Evolutionary conservation across 768 basidiomycete species (phyloP).

Genomic region (Tylopilus felleus): DNA sequence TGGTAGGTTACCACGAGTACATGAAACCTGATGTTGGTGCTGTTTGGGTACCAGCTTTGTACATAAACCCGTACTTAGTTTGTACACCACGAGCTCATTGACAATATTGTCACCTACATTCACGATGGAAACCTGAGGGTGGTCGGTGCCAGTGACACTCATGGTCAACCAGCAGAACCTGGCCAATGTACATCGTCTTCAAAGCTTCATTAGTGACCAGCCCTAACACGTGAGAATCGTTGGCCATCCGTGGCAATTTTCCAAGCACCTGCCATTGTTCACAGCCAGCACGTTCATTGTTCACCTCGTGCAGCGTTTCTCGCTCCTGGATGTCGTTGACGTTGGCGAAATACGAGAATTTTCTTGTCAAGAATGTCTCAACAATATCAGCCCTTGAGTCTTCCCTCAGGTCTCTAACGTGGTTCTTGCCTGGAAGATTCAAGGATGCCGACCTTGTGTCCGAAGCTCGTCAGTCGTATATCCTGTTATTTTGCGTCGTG

Average conservation of each 20-base stretch:
- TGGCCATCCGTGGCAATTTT: constrained; percentile 9
- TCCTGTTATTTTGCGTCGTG: constrained; percentile 9
- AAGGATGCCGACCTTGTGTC: constrained; percentile 96
- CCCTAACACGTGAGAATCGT: not conserved
- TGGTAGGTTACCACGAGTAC: constrained; percentile 18
- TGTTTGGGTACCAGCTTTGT: constrained; percentile 30
- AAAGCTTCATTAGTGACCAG: no score
- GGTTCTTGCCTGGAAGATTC: constrained; percentile 95
- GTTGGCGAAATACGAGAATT: constrained; percentile 72
- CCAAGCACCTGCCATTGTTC: not conserved
- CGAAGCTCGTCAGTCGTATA: constrained; percentile 75
- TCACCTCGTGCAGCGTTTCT: not conserved
- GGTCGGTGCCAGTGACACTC: no score
- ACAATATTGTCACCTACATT: no score
- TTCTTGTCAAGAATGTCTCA: constrained; percentile 80
- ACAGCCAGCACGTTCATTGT: not conserved
- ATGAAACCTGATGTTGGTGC: not conserved
- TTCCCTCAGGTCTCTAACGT: constrained; percentile 83
- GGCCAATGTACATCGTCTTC: no score
- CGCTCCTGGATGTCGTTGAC: constrained; percentile 51
- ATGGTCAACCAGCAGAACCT: no score
- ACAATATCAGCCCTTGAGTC: constrained; percentile 89
- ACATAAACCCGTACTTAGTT: constrained; percentile 13
- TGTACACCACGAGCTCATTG: not conserved
- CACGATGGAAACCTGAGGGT: no score